Conservation (phyloP, 2,329 filamentous ascomycete species). For the Paracoccidioides lutzii region DNA sequence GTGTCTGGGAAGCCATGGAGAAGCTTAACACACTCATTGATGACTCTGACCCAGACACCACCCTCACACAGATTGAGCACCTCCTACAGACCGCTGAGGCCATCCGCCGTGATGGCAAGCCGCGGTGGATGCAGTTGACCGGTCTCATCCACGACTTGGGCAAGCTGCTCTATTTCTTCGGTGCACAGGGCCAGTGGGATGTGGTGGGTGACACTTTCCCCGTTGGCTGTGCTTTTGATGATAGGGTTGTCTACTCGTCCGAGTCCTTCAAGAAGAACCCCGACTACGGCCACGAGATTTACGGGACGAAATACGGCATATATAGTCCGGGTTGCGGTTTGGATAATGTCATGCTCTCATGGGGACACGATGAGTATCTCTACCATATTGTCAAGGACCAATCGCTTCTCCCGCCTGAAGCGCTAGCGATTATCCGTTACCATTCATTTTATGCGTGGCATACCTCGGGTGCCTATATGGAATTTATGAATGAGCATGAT, state of each 20-base stretch:
- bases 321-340: slow-evolving; percentile 67
- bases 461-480: slow-evolving; percentile 60
- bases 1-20: slow-evolving; percentile 83
- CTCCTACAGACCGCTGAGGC: slow-evolving; percentile 80
- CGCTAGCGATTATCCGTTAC: slow-evolving; percentile 82
- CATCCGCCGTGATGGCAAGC: slow-evolving; percentile 59
- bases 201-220: slow-evolving; percentile 56
- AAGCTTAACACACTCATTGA: slow-evolving; percentile 84
- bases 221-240: slow-evolving; percentile 40
- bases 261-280: slow-evolving; percentile 63
- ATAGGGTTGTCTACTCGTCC: slow-evolving; percentile 65
- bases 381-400: slow-evolving; percentile 81
- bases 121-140: slow-evolving; percentile 37
- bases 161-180: slow-evolving; percentile 42
- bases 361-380: slow-evolving; percentile 47
- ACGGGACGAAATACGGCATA: slow-evolving; percentile 64
- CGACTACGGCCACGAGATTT: slow-evolving; percentile 57
- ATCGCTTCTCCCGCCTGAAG: slow-evolving; percentile 63
- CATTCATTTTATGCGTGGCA: slow-evolving; percentile 93
- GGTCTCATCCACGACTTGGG: slow-evolving; percentile 37
- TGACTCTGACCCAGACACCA: slow-evolving; percentile 81
- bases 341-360: slow-evolving; percentile 77
- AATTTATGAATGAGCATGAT: slow-evolving; percentile 76
- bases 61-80: slow-evolving; percentile 78
- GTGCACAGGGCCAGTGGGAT: slow-evolving; percentile 81